Evolutionary conservation across 257 asterid genomes (phyloP), one percentile per base, ranked within the genome.

Genomic region (Fraxinus pennsylvanica): DNA sequence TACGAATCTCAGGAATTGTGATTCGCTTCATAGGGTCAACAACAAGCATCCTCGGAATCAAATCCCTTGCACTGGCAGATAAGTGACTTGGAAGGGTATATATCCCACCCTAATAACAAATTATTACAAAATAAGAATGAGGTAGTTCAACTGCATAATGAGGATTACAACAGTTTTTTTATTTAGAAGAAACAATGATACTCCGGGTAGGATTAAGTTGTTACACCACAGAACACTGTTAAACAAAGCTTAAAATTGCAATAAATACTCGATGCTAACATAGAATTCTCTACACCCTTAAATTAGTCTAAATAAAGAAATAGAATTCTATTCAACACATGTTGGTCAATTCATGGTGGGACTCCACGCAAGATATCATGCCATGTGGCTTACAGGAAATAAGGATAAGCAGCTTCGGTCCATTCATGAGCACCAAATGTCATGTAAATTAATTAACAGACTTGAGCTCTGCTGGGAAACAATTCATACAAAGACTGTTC

Each of bases 61-160:
- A 82, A 84, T 95, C 99, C 84, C 97, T 90, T 71, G 99, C 99
- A 80, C 96, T 88, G 72, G 87, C 82, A n/a, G 99, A 93, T 85
- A 95, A 88, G 84, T 95, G 99, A 85, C 99, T 95, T 57, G 99
- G 99, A 82, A 96, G 97, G 1, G 99, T 92, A 85, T 96, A 96
- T 81, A 96, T 93, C 71, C 97, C 97, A 74, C 97, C 97, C 99
- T 96, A 79, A 36, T 74, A 29, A 75, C 68, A 86, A 74, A 83
- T 77, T 50, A 30, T 38, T 76, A 79, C 45, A 68, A 29, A 73
- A 57, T 71, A 57, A 74, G 68, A 39, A 39, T 68, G 72, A 76
- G 10, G 3, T 63, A 41, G 22, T 25, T 65, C 21, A 27, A 72
- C 66, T 12, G 4, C 45, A 72, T 72, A 43, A 25, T 6, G 27